Evolutionary conservation across 2,329 filamentous ascomycete species (phyloP).

Genomic region (Xylaria polymorpha): DNA sequence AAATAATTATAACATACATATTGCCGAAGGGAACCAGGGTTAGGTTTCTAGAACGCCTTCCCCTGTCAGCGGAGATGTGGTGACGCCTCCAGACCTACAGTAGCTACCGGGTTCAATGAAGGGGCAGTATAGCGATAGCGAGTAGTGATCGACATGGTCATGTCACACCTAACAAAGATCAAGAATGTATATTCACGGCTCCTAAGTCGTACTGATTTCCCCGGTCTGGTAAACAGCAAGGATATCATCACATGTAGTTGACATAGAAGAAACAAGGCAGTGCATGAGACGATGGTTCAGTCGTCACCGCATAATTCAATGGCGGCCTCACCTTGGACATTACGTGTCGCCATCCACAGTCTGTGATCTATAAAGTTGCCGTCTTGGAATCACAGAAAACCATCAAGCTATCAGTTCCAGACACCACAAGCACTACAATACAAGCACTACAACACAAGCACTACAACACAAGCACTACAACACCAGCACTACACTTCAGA

Average conservation of each 20-base stretch:
- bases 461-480: too few relatives aligned
- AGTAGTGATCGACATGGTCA: conserved; percentile 26
- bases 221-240: conserved; percentile 1
- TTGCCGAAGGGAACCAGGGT: not conserved
- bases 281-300: not conserved
- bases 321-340: not conserved
- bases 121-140: conserved; percentile 4
- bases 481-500: not conserved
- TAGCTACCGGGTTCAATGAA: conserved; percentile 13
- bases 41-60: not conserved
- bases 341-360: not conserved
- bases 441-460: too few relatives aligned
- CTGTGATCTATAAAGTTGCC: conserved; percentile 24
- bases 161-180: not conserved
- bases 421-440: too few relatives aligned
- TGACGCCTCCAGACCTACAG: not conserved
- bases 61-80: not conserved
- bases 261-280: conserved; percentile 20
- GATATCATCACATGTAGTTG: not conserved
- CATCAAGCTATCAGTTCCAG: conserved; percentile 9
- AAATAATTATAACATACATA: too few relatives aligned
- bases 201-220: not conserved
- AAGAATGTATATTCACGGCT: conserved; percentile 13
- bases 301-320: conserved; percentile 22
- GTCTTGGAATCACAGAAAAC: not conserved